These are phyloP conservation scores for Candida schatavii DNA, from an alignment of 805 yeast genomes.

Conservation along the genomic window DNA sequence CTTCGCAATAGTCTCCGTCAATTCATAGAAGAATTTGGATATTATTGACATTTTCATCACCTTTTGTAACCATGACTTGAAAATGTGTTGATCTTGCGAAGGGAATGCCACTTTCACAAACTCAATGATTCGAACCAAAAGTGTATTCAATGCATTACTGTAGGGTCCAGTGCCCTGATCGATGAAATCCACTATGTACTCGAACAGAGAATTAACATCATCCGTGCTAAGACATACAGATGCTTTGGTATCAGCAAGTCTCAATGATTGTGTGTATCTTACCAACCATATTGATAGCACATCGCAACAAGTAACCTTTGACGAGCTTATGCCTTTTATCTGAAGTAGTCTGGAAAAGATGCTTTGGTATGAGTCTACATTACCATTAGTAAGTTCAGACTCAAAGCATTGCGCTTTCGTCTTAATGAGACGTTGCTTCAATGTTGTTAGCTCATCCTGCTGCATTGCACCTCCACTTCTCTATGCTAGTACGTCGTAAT, in stretches of 20 bases:
- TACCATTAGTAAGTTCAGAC: not conserved
- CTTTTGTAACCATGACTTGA: conserved; percentile 45
- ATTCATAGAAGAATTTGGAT: conserved; percentile 58
- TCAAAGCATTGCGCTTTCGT: conserved; percentile 7
- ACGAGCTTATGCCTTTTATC: conserved; percentile 31
- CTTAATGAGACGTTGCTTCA: conserved; percentile 16
- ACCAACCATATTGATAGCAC: conserved; percentile 63
- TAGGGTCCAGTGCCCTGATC: conserved; percentile 68
- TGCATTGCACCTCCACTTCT: not conserved
- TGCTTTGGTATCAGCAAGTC: not conserved
- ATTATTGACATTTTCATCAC: conserved; percentile 42
- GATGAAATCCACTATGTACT: conserved; percentile 65
- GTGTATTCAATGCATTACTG: conserved; percentile 62
- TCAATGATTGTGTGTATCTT: conserved; percentile 45
- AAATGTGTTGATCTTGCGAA: conserved; percentile 15
- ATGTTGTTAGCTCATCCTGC: not conserved
- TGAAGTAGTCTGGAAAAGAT: conserved; percentile 28
- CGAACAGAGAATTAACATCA: conserved; percentile 35
- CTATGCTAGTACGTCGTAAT: too few species aligned
- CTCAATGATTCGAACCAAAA: conserved; percentile 52
- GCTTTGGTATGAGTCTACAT: conserved; percentile 15
- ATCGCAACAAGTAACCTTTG: conserved; percentile 51
- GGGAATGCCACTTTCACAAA: conserved; percentile 26
- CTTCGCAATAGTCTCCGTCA: conserved; percentile 55
- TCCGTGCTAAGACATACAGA: conserved; percentile 12